Evolutionary conservation across 306 rosid species (phyloP).

Genomic region (Pterocarpus macrocarpus): DNA sequence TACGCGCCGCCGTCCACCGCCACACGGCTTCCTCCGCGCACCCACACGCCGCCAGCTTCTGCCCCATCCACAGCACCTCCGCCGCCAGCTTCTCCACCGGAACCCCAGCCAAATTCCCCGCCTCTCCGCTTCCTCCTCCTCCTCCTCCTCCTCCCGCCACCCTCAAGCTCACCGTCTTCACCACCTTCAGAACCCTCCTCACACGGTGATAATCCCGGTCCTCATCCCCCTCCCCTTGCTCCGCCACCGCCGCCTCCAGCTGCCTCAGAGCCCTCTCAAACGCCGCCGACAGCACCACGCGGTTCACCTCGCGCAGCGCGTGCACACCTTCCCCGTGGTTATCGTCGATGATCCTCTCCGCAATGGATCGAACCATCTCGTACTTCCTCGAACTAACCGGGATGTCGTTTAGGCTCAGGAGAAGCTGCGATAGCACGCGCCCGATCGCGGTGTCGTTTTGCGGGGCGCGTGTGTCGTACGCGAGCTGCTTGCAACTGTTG

Average conservation of each 20-base stretch:
- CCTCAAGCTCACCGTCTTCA: conserved; percentile 38
- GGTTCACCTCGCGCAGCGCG: conserved; percentile 67
- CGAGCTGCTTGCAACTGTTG: neutral
- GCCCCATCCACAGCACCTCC: conserved; percentile 78
- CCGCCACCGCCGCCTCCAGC: conserved; percentile 56
- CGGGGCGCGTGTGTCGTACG: conserved; percentile 9
- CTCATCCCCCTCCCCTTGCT: conserved; percentile 5
- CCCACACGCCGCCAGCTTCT: conserved; percentile 73
- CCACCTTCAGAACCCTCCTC: conserved; percentile 44
- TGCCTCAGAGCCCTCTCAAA: conserved; percentile 59
- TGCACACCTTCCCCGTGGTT: conserved; percentile 57
- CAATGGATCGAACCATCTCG: conserved; percentile 69
- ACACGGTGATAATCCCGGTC: conserved; percentile 35
- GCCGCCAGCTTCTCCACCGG: conserved; percentile 73
- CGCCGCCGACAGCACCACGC: conserved; percentile 61
- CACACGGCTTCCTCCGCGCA: conserved; percentile 54
- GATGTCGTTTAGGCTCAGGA: conserved; percentile 57
- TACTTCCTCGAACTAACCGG: conserved; percentile 87
- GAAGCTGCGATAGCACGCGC: conserved; percentile 80
- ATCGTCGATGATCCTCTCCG: conserved; percentile 70
- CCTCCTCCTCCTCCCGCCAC: neutral
- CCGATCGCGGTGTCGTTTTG: conserved; percentile 56
- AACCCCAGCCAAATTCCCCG: conserved; percentile 61
- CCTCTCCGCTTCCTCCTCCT: conserved; percentile 25
- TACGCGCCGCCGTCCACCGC: conserved; percentile 66